Evolutionary conservation across 129 eudicot species (phyloP), one percentile per base, ranked within the genome.

Genomic region (Centella asiatica): DNA sequence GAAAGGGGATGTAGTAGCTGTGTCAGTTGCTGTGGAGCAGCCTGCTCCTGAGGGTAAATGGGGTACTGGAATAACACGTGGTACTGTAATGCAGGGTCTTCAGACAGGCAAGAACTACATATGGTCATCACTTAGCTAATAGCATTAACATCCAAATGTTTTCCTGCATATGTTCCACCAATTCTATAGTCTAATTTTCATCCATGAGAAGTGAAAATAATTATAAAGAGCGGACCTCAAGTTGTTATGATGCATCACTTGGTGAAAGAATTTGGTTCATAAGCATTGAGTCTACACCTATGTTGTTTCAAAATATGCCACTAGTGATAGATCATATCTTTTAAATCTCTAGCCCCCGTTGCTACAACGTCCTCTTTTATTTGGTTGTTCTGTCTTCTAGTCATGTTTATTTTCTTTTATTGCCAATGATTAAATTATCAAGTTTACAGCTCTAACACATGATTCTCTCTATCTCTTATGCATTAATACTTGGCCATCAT

Each of bases 1-100:
- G 66, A 74, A 78, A 74, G 99, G 95, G 44, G 99, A 93, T 55
- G 27, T 50, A 27, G 95, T 93, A 67, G 96, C 99, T 51, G 89
- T 93, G 72, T 87, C 99, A 68, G 96, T 85, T 78, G 99, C 92
- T 54, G 64, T 85, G 45, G 99, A 93, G 69, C 95, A 88, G 58
- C 82, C 81, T 65, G 65, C 71, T 51, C 54, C 81, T 36, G 90
- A 82, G 44, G 90, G 92, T 69, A 85, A 77, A 65, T 93, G 96
- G 96, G 78, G 77, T 53, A 69, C 73, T 63, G 95, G 90, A 40
- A 87, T 93, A 63, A 93, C 99, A 58, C 96, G 99, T 67, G 99
- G 99, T 66, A 92, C 78, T 60, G 78, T 80, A 22, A 77, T 92
- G 56, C 95, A 87, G 72, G 99, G 99, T 70, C 66, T 65, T 65